These are phyloP conservation scores for Camellia oleifera DNA, from an alignment of 179 eudicot genomes.

Conservation along the genomic window DNA sequence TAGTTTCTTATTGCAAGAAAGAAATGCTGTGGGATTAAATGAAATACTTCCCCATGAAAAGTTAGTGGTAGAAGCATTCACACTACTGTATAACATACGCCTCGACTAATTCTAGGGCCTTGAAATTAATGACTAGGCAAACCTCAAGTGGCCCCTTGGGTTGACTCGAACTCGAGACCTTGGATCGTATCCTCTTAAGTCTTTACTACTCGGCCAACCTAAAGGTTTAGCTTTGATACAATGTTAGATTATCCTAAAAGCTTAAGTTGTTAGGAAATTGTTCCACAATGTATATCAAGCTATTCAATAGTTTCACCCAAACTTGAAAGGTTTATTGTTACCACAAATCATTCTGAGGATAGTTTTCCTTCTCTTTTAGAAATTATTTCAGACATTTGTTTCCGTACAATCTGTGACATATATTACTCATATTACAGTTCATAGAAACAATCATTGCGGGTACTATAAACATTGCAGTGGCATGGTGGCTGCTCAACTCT, in stretches of 20 bases:
- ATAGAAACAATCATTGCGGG: slow-evolving; percentile 90
- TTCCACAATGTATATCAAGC: too few relatives aligned
- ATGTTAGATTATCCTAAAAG: too few relatives aligned
- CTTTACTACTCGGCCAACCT: too few relatives aligned
- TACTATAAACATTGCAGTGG: slow-evolving; percentile 78
- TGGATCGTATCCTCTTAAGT: too few relatives aligned
- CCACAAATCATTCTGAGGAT: neutral
- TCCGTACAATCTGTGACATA: neutral
- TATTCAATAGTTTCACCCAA: neutral
- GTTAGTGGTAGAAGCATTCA: neutral
- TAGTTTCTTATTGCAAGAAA: neutral
- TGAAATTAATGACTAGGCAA: too few relatives aligned
- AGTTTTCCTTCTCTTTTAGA: neutral
- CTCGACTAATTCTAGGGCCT: too few relatives aligned
- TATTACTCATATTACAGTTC: slow-evolving; percentile 44
- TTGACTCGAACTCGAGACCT: too few relatives aligned
- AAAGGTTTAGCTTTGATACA: too few relatives aligned
- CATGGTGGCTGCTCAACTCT: slow-evolving; percentile 78
- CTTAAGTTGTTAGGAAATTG: too few relatives aligned
- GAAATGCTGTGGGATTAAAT: neutral
- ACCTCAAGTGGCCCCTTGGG: too few relatives aligned
- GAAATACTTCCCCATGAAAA: neutral
- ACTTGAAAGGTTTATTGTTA: neutral
- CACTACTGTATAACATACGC: neutral
- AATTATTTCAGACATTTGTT: neutral